phyloP scores from a whole-genome alignment of 148 eudicot species.

The Cornus suecica region DNA sequence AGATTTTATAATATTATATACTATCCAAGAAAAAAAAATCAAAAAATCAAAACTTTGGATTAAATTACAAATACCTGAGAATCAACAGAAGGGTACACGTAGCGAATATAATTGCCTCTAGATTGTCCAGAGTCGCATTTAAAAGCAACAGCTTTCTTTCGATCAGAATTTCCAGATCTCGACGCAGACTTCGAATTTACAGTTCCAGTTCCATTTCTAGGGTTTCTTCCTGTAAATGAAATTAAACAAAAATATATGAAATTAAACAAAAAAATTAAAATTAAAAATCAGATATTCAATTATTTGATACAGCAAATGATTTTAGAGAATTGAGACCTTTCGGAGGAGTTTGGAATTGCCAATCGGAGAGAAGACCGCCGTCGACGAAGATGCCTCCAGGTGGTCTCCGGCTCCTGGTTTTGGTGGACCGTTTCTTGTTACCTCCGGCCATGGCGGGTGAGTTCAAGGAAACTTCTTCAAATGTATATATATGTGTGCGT shows the following conservation, averaged over 20 bases:
- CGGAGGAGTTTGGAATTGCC: conserved; percentile 30
- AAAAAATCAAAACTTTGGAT: background rate
- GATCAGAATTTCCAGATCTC: conserved; percentile 38
- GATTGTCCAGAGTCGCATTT: conserved; percentile 21
- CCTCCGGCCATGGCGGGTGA: conserved; percentile 43
- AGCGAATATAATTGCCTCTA: conserved; percentile 40
- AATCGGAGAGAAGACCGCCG: conserved; percentile 64
- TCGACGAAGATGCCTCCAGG: conserved; percentile 46
- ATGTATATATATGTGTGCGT: background rate
- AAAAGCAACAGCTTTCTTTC: conserved; percentile 30
- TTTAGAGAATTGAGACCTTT: conserved; percentile 11
- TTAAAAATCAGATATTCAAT: background rate
- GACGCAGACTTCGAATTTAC: conserved; percentile 26
- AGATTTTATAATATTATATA: background rate
- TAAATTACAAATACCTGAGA: conserved; percentile 33
- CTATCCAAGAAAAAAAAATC: background rate
- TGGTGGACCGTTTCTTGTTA: conserved; percentile 31
- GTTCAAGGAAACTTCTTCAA: background rate
- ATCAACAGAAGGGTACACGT: conserved; percentile 45
- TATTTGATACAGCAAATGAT: background rate
- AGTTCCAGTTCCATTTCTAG: conserved; percentile 16
- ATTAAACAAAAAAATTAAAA: too few species aligned
- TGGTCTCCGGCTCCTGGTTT: conserved; percentile 35
- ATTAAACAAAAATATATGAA: conserved; percentile 12
- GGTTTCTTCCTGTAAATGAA: conserved; percentile 35